Evolutionary conservation across 2,329 filamentous ascomycete species (phyloP), one percentile per base, ranked within the genome.

Genomic region (Mycosphaerelloides madeirae): DNA sequence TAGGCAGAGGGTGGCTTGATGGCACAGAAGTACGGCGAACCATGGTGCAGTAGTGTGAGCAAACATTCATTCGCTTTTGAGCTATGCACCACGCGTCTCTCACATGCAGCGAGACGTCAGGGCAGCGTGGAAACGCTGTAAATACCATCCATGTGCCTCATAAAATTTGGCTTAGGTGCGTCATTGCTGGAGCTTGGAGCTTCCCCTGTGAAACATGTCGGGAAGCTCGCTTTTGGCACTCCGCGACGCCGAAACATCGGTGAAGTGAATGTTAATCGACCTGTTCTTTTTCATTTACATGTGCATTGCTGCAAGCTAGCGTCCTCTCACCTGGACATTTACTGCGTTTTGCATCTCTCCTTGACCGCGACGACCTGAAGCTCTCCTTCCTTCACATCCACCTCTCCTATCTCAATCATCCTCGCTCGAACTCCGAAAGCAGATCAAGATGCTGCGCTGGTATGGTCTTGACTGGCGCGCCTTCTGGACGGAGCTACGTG

Each of bases 371-470:
- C 31, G 13, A 32, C 31, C 25, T 36, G 20, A 14, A 22, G 6
- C 15, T 15, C 35, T 31, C 33, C 29, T 37, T 29, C 28, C 25
- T 28, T 32, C 29, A 13, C 28, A 38, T 31, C 15, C 15, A 18
- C 35, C 14, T 13, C 19, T 3, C 38, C 31, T 31, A 28, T 38
- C 33, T 12, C 34, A 12, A 43, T 40, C 28, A 29, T 34, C 14
- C 29, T 4, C 15, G 13, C 25, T 29, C 28, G 15, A 44, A n/a
- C 41, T 16, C 22, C 9, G 22, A 25, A 6, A 25, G 22, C 22
- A 25, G 19, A 28, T 36, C 49, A 68, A 57, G 46, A 70, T 69
- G 63, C 58, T 72, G 38, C 64, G 68, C 44, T 71, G 68, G 68
- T 71, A 58, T 55, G 61, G 54, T 29, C n/a, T 38, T 19, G n/a